phyloP scores from a whole-genome alignment of 2,329 filamentous ascomycete genomes.

The Exophiala dermatitidis region DNA sequence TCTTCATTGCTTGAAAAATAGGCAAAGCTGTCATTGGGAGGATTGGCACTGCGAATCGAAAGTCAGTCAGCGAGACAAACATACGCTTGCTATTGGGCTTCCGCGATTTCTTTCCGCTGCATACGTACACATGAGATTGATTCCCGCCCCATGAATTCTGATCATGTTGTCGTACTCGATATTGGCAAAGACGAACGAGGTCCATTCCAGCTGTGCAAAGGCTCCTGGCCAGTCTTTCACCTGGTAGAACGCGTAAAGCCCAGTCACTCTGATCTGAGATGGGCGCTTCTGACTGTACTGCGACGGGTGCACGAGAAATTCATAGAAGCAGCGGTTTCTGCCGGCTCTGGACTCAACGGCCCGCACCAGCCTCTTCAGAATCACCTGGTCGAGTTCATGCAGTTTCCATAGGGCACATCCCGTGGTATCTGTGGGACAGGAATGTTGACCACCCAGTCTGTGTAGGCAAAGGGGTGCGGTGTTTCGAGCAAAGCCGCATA shows the following conservation, averaged over 20 bases:
- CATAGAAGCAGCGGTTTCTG: constrained; percentile 9
- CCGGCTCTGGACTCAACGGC: constrained; percentile 7
- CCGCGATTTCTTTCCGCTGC: not conserved
- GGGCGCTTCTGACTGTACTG: not conserved
- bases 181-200: constrained; percentile 16
- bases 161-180: constrained; percentile 11
- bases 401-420: not conserved
- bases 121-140: constrained; percentile 4
- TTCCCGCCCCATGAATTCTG: not conserved
- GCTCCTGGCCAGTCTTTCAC: constrained; percentile 19
- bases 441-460: constrained; percentile 14
- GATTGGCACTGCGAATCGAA: constrained; percentile 4
- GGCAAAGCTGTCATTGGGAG: constrained; percentile 6
- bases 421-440: constrained; percentile 3
- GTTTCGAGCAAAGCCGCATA: constrained; percentile 6
- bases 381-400: constrained; percentile 5
- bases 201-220: constrained; percentile 13
- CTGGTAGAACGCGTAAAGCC: constrained; percentile 15
- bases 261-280: constrained; percentile 10
- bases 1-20: constrained; percentile 8
- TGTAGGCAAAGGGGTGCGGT: constrained; percentile 7
- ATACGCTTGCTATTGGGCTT: not conserved
- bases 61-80: not conserved
- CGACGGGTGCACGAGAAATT: not conserved
- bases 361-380: constrained; percentile 1